These are phyloP conservation scores for Epichloe hybrida DNA, from an alignment of 2,329 filamentous ascomycete genomes.

Conservation along the genomic window DNA sequence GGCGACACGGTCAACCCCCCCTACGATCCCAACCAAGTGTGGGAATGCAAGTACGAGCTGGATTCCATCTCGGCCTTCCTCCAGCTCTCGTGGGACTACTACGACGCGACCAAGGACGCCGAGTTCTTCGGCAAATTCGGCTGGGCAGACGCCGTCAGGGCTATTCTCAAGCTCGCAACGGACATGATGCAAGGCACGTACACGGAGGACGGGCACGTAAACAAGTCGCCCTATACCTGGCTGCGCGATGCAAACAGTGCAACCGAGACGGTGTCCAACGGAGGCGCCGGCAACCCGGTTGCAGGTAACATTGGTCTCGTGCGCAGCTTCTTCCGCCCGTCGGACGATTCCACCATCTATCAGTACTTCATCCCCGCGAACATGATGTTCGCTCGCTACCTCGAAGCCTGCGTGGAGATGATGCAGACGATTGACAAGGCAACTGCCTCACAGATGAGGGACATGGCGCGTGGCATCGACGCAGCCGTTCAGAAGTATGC, in stretches of 20 bases:
- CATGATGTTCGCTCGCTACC: slow-evolving; percentile 62
- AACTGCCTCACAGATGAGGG: slow-evolving; percentile 43
- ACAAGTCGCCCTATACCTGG: slow-evolving; percentile 58
- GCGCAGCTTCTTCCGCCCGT: slow-evolving; percentile 78
- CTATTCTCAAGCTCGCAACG: slow-evolving; percentile 53
- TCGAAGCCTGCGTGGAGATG: slow-evolving; percentile 35
- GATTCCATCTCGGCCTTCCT: slow-evolving; percentile 84
- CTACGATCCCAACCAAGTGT: slow-evolving; percentile 58
- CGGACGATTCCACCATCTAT: slow-evolving; percentile 74
- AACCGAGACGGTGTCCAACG: slow-evolving; percentile 69
- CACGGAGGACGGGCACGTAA: slow-evolving; percentile 40
- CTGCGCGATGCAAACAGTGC: slow-evolving; percentile 56
- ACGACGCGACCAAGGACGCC: slow-evolving; percentile 56
- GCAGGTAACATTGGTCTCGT: slow-evolving; percentile 68
- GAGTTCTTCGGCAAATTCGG: slow-evolving; percentile 59
- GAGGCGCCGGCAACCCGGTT: slow-evolving; percentile 68
- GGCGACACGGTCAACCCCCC: slow-evolving; percentile 47
- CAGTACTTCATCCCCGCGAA: slow-evolving; percentile 86
- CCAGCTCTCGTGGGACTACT: slow-evolving; percentile 68
- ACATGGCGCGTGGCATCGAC: slow-evolving; percentile 42
- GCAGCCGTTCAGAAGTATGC: slow-evolving; percentile 57
- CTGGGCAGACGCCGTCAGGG: slow-evolving; percentile 62
- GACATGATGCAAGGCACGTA: slow-evolving; percentile 67
- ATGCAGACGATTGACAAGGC: slow-evolving; percentile 32
- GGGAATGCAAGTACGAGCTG: slow-evolving; percentile 94